phyloP scores from a whole-genome alignment of 495 filamentous ascomycete genomes.

The Penicillium canariense region DNA sequence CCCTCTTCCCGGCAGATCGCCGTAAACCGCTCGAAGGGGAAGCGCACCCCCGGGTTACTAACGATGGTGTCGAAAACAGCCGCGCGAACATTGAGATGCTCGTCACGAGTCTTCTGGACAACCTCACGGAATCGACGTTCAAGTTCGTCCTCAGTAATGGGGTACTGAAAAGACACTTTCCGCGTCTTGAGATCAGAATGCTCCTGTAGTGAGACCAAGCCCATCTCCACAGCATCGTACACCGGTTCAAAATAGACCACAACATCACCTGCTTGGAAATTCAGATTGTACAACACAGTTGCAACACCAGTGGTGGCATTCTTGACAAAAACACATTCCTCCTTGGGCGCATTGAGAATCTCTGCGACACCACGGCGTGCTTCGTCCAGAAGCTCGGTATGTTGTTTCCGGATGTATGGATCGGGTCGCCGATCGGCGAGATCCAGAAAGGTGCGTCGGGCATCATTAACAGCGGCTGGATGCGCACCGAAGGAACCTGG shows the following conservation, averaged over 20 bases:
- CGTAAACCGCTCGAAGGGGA: conserved; percentile 72
- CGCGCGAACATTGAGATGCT: conserved; percentile 50
- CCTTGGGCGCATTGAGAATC: conserved; percentile 57
- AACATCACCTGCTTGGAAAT: conserved; percentile 56
- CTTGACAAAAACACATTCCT: conserved; percentile 70
- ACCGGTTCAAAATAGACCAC: conserved; percentile 70
- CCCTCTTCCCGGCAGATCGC: conserved; percentile 60
- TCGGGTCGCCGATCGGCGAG: conserved; percentile 65
- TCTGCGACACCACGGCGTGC: conserved; percentile 62
- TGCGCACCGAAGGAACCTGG: conserved; percentile 78
- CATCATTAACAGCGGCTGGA: conserved; percentile 57
- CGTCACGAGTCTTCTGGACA: conserved; percentile 39
- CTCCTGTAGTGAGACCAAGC: conserved; percentile 66
- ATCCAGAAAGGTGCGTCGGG: conserved; percentile 57
- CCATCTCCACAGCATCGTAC: conserved; percentile 73
- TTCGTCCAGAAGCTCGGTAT: conserved; percentile 56
- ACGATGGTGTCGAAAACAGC: conserved; percentile 80
- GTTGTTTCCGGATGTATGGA: conserved; percentile 65
- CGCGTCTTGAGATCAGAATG: conserved; percentile 39
- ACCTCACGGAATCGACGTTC: conserved; percentile 49
- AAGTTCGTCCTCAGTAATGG: conserved; percentile 58
- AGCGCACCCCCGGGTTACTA: conserved; percentile 68
- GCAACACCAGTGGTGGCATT: conserved; percentile 83
- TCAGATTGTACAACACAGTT: conserved; percentile 72
- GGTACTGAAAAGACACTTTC: conserved; percentile 52